phyloP scores from a whole-genome alignment of 2,329 filamentous ascomycete genomes.

The Fusarium chlamydosporum region DNA sequence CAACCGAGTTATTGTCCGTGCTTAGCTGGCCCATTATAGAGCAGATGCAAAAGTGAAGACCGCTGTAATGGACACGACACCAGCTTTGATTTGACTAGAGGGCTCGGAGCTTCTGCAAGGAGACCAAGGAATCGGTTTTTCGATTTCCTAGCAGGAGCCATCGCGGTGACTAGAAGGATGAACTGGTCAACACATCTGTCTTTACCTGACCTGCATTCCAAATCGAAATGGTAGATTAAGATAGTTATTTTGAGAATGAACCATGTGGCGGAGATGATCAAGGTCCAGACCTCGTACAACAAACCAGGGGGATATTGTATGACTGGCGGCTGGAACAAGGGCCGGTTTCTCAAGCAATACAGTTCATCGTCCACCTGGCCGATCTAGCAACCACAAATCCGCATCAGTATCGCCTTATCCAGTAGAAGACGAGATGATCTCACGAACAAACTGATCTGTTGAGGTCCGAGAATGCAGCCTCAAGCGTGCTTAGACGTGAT shows the following conservation, averaged over 20 bases:
- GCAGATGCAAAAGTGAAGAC: constrained; percentile 53
- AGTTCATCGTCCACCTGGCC: constrained; percentile 49
- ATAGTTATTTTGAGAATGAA: constrained; percentile 42
- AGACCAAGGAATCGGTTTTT: constrained; percentile 32
- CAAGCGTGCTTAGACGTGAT: constrained; percentile 47
- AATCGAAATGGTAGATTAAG: background rate
- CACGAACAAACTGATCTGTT: constrained; percentile 50
- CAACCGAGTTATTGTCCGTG: background rate
- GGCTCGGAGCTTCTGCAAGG: constrained; percentile 24
- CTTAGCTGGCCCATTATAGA: constrained; percentile 51
- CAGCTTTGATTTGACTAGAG: constrained; percentile 40
- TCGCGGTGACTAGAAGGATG: constrained; percentile 36
- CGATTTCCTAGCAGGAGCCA: constrained; percentile 46
- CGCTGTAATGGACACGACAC: constrained; percentile 54
- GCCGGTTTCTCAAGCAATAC: constrained; percentile 44
- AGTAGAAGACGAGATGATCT: background rate
- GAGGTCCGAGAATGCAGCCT: constrained; percentile 55
- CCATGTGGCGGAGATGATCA: constrained; percentile 32
- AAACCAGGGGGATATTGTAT: constrained; percentile 46
- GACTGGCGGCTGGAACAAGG: constrained; percentile 37
- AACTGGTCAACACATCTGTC: background rate
- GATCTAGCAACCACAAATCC: constrained; percentile 8
- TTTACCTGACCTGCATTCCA: background rate
- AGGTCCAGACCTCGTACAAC: constrained; percentile 43
- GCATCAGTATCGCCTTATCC: background rate